Base-by-base conservation (phyloP, 1,284 basidiomycete genomes). In the Rhodotorula mucilaginosa region DNA sequence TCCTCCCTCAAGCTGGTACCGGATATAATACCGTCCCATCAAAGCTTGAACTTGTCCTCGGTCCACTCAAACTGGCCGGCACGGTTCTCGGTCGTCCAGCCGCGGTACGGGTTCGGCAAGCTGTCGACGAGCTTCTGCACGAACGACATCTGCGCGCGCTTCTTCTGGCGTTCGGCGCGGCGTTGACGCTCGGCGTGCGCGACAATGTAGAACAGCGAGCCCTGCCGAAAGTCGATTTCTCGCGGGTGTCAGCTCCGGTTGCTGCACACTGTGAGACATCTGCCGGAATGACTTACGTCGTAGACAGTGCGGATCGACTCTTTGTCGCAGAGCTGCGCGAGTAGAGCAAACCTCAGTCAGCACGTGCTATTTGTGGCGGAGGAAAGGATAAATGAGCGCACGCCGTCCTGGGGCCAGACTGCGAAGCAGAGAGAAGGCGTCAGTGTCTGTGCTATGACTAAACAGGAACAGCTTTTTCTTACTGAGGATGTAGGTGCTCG, bases 11-110 rank as follows among this genome's bases (percentile, higher is more conserved):
- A 23, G 23, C 51, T 18, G 19, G 49, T 19, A 5, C 51, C 51
- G 51, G 3, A 18, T n/a, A 23, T n/a, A 5, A 23, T 15, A 34
- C 34, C 51, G 19, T 3, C 23, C 10, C 21, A 23, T 19, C 49
- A 56, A 29, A 56, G 54, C 26, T 58, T 51, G 16, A 68, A 68
- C 61, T 62, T 63, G 26, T 68, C 67, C 34, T 31, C 57, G 15
- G 56, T 63, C 48, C 68, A 68, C 56, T 72, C 67, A 7, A 68
- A 65, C 44, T 58, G 54, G 4, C n/a, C 64, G 18, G 70, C 70
- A 60, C 65, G 65, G 70, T 72, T 72, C 70, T 72, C 70, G 57
- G 68, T 72, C 13, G 31, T n/a, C 70, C 70, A 72, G 2, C 70
- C 70, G 31, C 59, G 48, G 64, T 61, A 60, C 21, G 61, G 60